phyloP scores from a whole-genome alignment of 1,284 basidiomycete species.

The Baeospora myosura region DNA sequence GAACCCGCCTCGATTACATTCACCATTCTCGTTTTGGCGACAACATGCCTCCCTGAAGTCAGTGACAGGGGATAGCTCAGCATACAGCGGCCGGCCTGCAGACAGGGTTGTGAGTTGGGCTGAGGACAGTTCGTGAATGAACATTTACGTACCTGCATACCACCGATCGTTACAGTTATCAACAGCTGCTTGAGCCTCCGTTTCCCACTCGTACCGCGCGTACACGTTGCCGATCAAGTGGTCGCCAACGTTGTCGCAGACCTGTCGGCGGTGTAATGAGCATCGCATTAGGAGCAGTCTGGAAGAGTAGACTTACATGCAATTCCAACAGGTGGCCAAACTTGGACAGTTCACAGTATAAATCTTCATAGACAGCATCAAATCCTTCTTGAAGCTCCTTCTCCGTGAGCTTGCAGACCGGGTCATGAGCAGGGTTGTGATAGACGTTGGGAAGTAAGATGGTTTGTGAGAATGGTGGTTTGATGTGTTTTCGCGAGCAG shows the following conservation, averaged over 20 bases:
- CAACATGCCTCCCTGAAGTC: constrained; percentile 99
- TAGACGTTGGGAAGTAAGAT: constrained; percentile 98
- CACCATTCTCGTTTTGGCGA: constrained; percentile 94
- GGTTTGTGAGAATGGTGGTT: constrained; percentile 95
- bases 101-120: neutral
- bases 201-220: constrained; percentile 97
- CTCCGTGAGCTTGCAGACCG: constrained; percentile 78
- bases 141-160: constrained; percentile 82
- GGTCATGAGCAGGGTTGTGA: constrained; percentile 93
- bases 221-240: constrained; percentile 99
- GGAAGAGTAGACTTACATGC: constrained; percentile 54
- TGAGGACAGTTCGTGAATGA: constrained; percentile 1
- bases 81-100: constrained; percentile 87
- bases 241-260: constrained; percentile 99
- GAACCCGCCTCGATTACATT: constrained; percentile 93
- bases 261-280: constrained; percentile 34
- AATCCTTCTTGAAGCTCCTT: constrained; percentile 93
- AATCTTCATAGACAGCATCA: constrained; percentile 94
- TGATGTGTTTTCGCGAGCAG: constrained; percentile 95
- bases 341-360: constrained; percentile 89
- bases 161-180: constrained; percentile 92
- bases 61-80: constrained; percentile 97
- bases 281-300: neutral
- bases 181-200: constrained; percentile 91
- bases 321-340: constrained; percentile 94